Evolutionary conservation across 2,329 filamentous ascomycete genomes (phyloP).

Genomic region (Purpureocillium takamizusanense): DNA sequence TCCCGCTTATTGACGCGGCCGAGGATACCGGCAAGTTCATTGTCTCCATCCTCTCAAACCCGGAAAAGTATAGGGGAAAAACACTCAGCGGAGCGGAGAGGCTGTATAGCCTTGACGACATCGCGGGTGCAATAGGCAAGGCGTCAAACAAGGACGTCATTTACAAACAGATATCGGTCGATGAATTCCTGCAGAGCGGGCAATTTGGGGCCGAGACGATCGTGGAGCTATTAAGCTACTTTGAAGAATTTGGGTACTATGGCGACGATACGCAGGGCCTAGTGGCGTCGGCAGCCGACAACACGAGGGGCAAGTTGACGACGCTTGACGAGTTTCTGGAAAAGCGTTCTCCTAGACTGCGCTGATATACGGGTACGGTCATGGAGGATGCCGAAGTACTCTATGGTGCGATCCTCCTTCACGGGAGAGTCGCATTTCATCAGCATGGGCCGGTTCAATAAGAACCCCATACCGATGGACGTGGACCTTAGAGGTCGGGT

Average conservation of each 20-base stretch:
- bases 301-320: constrained; percentile 10
- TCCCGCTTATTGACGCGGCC: constrained; percentile 35
- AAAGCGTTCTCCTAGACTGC: constrained; percentile 6
- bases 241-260: constrained; percentile 14
- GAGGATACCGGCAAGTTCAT: constrained; percentile 35
- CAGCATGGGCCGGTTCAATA: too few species aligned
- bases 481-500: too few species aligned
- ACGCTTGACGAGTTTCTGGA: constrained; percentile 13
- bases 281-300: constrained; percentile 11
- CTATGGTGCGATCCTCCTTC: too few species aligned
- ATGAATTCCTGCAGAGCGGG: constrained; percentile 10
- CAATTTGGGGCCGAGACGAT: constrained; percentile 8
- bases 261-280: constrained; percentile 9
- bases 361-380: background rate
- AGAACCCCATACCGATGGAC: too few species aligned
- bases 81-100: constrained; percentile 32
- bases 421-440: too few species aligned
- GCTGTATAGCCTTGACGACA: constrained; percentile 26
- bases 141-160: constrained; percentile 27
- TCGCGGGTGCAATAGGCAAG: constrained; percentile 26
- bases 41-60: constrained; percentile 29
- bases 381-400: too few species aligned
- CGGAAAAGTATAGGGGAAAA: constrained; percentile 31
- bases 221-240: constrained; percentile 2
- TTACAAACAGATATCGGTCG: constrained; percentile 10